These are phyloP conservation scores for Tylopilus felleus DNA, from an alignment of 768 basidiomycete species.

Conservation along the genomic window DNA sequence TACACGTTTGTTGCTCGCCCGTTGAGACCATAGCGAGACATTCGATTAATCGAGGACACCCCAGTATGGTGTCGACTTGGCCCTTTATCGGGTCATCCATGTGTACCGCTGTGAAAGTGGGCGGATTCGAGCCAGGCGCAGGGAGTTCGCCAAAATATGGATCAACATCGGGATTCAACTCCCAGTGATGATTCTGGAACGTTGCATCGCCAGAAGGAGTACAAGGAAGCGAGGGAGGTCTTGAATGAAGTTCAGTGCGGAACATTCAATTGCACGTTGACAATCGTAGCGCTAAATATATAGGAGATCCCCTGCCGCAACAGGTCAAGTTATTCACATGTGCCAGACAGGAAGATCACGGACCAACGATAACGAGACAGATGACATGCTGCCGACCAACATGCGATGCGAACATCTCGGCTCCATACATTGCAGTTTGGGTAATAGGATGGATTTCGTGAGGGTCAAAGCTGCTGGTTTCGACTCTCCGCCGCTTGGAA, in stretches of 20 bases:
- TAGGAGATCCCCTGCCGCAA: neutral
- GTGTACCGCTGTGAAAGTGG: too few relatives aligned
- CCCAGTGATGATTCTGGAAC: neutral
- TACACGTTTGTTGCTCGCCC: neutral
- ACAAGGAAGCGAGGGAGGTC: neutral
- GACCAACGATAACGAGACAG: neutral
- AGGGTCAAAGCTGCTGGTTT: too few relatives aligned
- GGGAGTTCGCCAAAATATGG: neutral
- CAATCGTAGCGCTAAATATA: slow-evolving; percentile 5
- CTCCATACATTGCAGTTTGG: neutral
- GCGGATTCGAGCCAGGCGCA: too few relatives aligned
- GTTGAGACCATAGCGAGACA: neutral
- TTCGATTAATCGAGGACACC: neutral
- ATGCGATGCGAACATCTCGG: slow-evolving; percentile 6
- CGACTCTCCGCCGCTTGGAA: neutral
- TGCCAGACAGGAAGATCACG: too few relatives aligned
- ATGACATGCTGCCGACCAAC: slow-evolving; percentile 3
- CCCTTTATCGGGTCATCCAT: neutral
- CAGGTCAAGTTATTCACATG: neutral
- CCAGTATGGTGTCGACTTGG: neutral
- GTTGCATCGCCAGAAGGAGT: neutral
- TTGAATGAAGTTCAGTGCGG: neutral
- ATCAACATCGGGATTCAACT: neutral
- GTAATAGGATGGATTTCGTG: neutral
- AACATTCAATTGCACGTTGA: neutral